Evolutionary conservation across 2,329 filamentous ascomycete genomes (phyloP), one percentile per base, ranked within the genome.

Genomic region (Cadophora sp.): DNA sequence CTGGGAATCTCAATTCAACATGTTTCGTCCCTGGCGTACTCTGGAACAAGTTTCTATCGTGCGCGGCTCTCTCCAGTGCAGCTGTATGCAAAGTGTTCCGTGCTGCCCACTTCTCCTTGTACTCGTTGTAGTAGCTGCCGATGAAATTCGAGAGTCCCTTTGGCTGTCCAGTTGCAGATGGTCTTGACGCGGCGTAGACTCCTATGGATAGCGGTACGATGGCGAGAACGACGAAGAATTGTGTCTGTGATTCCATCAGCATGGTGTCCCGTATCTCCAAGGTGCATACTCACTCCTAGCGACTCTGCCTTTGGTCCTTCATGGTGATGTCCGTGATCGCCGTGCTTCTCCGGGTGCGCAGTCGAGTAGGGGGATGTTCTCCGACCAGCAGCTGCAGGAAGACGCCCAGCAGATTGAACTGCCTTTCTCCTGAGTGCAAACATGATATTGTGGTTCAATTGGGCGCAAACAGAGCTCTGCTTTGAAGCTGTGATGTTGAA

Each of bases 11-110:
- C 77, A 91, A 77, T 22, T 87, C 82, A 53, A 87, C 80, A 71
- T 82, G 77, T 56, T 74, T 74, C 63, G 79, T 81, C 71, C 81
- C 79, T 24, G 79, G 74, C 65, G 79, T 78, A 66, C 79, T 81
- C 36, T 83, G 80, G 76, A 90, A 89, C 71, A 91, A 76, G 71
- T 88, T 85, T 68, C 86, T 81, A 76, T 91, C 89, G 60, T 81
- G 79, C 43, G 85, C 88, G 27, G 88, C 89, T 79, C 87, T 85
- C 80, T 91, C 87, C 70, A 90, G 79, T 71, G 85, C 83, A 66
- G 81, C 80, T 13, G 85, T 86, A 78, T 89, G 88, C 61, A 89
- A 75, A 64, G 84, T 83, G 75, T 90, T 91, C 72, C 83, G 81
- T 72, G 82, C 79, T 63, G 83, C 83, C 78, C 83, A 87, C 50